Base-by-base conservation (phyloP, 202 grass and related monocot species). In the Eragrostis tef region DNA sequence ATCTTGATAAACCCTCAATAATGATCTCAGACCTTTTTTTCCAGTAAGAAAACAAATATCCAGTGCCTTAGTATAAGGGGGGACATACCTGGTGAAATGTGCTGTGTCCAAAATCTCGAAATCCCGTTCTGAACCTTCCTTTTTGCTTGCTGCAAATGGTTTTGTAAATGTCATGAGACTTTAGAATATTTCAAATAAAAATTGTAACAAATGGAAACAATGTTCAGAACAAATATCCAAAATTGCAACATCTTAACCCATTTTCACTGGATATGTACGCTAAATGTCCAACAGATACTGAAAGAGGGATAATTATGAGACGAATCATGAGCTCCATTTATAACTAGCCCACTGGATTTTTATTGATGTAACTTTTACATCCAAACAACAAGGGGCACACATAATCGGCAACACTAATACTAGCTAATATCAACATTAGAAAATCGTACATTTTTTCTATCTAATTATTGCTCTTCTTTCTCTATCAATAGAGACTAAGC, bases 401-500 rank as follows among this genome's bases (percentile, higher is more conserved):
- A 48, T 64, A 53, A 65, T 29, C 29, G 0, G 24, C 41, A 69
- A 70, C 13, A 66, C 24, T 44, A 6, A 79, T 54, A 10, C 80
- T 80, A 79, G 68, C 44, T 9, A 39, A 44, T 39, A 36, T 61
- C 16, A 36, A 9, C 63, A 24, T 39, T 60, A 7, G n/a, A 3
- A 80, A 29, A 29, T 51, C 51, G 15, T 42, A 69, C 48, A 21
- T 63, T 12, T 36, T 65, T 71, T 79, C 64, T 86, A 86, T 60
- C 62, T 79, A n/a, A 13, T 34, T 13, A 78, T 64, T 45, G 59
- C 13, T 81, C 6, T 60, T 61, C 48, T 79, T 78, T 86, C 85
- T 85, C 20, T 80, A 72, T 67, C 54, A 29, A 60, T 80, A 68
- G 49, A 68, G 36, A 91, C 82, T 34, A 84, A 64, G 52, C 91